These are phyloP conservation scores for Colletotrichum graminicola DNA, from an alignment of 2,329 filamentous ascomycete genomes.

Conservation along the genomic window DNA sequence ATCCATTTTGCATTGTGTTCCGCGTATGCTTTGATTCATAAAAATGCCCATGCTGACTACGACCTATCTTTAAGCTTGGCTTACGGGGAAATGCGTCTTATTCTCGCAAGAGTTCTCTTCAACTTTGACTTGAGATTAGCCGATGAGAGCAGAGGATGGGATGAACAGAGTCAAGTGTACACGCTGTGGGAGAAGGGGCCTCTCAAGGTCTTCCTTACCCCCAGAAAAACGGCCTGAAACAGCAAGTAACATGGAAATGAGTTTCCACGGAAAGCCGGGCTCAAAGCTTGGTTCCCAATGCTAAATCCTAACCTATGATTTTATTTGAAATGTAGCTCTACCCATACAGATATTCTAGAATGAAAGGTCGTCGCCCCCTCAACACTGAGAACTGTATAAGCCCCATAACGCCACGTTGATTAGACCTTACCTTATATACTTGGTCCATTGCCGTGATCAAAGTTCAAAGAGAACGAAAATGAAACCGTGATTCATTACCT, in stretches of 20 bases:
- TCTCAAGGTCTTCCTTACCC: conserved; percentile 21
- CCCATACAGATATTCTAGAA: neutral
- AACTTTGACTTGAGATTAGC: conserved; percentile 59
- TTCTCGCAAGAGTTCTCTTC: conserved; percentile 58
- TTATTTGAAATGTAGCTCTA: no score
- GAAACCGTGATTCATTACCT: no score
- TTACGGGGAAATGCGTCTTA: conserved; percentile 62
- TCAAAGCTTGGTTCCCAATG: no score
- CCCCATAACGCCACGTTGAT: neutral
- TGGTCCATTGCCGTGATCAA: neutral
- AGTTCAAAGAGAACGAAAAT: no score
- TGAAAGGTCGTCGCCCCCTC: accelerated
- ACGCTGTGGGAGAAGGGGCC: conserved; percentile 53
- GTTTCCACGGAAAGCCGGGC: neutral
- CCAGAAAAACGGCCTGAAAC: neutral
- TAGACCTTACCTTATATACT: neutral
- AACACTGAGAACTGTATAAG: no score
- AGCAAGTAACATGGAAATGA: neutral
- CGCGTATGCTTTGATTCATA: neutral
- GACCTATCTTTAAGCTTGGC: conserved; percentile 50
- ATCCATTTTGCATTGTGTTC: conserved; percentile 45
- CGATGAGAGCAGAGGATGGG: conserved; percentile 53
- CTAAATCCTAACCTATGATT: neutral
- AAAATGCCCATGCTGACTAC: neutral
- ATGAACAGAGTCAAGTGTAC: conserved; percentile 52